Evolutionary conservation across 257 asterid species (phyloP).

Genomic region (Scutellaria galericulata): DNA sequence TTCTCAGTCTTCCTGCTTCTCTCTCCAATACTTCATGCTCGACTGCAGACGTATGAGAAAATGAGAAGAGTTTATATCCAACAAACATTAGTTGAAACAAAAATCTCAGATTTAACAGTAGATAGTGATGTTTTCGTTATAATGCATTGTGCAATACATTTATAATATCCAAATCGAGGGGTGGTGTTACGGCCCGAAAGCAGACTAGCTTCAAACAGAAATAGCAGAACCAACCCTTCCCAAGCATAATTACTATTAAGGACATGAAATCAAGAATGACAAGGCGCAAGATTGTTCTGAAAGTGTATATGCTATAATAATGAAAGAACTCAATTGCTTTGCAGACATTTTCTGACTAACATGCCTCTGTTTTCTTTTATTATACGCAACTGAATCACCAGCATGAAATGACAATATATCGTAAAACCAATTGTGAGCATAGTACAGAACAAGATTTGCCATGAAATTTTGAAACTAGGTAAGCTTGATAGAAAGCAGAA

Average conservation of each 20-base stretch:
- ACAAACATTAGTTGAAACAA: neutral
- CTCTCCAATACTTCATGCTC: constrained; percentile 94
- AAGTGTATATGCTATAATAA: neutral
- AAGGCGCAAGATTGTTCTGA: neutral
- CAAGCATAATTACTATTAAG: constrained; percentile 18
- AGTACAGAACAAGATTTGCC: neutral
- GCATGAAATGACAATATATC: neutral
- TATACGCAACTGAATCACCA: constrained; percentile 9
- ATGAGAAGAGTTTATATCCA: constrained; percentile 23
- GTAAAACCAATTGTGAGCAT: constrained; percentile 5
- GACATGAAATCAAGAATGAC: constrained; percentile 11
- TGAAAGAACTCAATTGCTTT: constrained; percentile 3
- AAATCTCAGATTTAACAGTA: neutral
- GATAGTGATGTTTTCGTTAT: neutral
- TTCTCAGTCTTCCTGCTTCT: constrained; percentile 75
- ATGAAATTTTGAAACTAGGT: neutral
- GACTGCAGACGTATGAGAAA: constrained; percentile 57
- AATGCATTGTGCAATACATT: neutral
- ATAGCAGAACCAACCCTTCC: neutral
- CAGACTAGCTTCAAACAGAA: constrained; percentile 13
- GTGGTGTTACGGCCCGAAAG: neutral
- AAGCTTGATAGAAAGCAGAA: constrained; percentile 24
- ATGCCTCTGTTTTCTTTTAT: neutral
- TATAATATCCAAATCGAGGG: neutral
- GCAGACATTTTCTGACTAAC: neutral